These are phyloP conservation scores for Eucalyptus pauciflora DNA, from an alignment of 345 rosid species.

Conservation along the genomic window DNA sequence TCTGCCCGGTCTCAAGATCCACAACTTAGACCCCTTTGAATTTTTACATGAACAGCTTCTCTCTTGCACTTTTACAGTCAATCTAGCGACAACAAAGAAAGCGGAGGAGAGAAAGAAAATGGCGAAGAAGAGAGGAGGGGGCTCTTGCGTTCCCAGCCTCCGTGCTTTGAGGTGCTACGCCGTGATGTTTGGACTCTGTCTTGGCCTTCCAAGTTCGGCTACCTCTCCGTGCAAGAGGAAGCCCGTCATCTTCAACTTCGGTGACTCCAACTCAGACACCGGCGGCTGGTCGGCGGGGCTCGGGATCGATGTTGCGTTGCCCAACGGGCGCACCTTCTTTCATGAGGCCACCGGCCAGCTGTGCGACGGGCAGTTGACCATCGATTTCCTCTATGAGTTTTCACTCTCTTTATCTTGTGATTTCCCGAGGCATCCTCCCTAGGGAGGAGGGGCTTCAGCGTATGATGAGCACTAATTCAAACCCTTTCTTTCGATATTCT, in stretches of 20 bases:
- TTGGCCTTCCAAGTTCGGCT: not conserved
- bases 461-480: not conserved
- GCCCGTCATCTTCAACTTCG: conserved; percentile 32
- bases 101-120: not conserved
- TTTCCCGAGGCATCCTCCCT: not conserved
- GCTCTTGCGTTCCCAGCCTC: not conserved
- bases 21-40: not conserved
- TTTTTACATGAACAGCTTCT: not conserved
- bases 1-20: not conserved
- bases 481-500: not conserved
- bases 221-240: conserved; percentile 10
- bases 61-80: not conserved
- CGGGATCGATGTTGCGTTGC: conserved; percentile 3
- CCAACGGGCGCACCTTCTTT: not conserved
- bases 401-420: not conserved
- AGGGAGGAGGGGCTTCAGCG: not conserved
- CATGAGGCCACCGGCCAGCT: not conserved
- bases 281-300: conserved; percentile 25
- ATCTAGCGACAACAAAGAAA: not conserved
- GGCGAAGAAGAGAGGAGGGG: not conserved
- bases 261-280: conserved; percentile 43
- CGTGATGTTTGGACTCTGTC: not conserved
- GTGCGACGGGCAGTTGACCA: conserved; percentile 29
- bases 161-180: not conserved
- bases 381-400: conserved; percentile 49